A percentile compares a stretch with the other conserved stretches of the same genome.
phyloP scores from a whole-genome alignment of 768 basidiomycete genomes.

The Phaeolepiota aurea region DNA sequence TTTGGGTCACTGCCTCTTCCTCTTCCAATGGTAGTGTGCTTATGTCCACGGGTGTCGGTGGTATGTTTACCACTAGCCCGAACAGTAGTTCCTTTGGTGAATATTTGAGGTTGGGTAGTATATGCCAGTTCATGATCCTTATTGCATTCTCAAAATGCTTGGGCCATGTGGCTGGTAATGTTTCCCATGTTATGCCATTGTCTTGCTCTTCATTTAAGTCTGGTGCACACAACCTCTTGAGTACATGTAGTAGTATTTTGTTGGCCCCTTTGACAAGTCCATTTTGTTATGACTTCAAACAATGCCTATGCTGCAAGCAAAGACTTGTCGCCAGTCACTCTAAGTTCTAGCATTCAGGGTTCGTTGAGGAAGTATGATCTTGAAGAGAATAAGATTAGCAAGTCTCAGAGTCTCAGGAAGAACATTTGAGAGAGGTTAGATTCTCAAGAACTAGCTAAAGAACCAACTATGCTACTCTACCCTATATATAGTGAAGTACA shows the following conservation, averaged over 20 bases:
- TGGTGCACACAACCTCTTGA: constrained; percentile 23
- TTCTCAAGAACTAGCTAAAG: too few relatives aligned
- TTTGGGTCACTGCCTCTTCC: constrained; percentile 10
- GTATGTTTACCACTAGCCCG: constrained; percentile 12
- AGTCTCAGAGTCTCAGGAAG: too few relatives aligned
- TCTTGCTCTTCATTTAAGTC: constrained; percentile 16
- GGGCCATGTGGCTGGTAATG: constrained; percentile 21
- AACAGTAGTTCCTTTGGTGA: constrained; percentile 13
- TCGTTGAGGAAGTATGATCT: too few relatives aligned
- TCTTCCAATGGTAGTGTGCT: neutral
- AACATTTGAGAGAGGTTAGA: too few relatives aligned
- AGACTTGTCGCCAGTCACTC: too few relatives aligned
- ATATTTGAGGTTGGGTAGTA: constrained; percentile 7
- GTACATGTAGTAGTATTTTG: constrained; percentile 13
- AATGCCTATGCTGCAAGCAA: too few relatives aligned
- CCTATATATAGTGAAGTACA: too few relatives aligned
- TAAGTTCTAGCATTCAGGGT: too few relatives aligned
- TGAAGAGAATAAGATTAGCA: too few relatives aligned
- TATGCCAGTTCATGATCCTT: constrained; percentile 4
- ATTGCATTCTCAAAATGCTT: constrained; percentile 20
- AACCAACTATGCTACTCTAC: too few relatives aligned
- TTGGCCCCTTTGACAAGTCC: constrained; percentile 15
- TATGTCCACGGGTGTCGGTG: constrained; percentile 1
- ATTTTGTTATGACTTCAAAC: too few relatives aligned
- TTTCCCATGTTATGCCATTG: constrained; percentile 7